Conservation (phyloP, 2,329 filamentous ascomycete species). For the Magnaporthiopsis incrustans region DNA sequence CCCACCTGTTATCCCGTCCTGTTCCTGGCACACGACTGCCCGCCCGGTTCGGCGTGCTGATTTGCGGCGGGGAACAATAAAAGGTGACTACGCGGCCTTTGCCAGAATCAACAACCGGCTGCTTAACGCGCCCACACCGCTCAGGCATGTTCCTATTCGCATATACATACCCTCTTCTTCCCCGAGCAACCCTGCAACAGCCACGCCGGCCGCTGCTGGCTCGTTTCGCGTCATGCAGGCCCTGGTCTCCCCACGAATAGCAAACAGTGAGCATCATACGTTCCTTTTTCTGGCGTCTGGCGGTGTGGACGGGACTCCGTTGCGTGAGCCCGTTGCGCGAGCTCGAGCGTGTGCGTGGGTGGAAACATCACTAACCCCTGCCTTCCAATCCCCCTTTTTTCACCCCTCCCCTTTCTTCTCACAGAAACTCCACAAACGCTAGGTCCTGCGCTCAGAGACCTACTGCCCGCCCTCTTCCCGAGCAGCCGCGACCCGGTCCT, state of each 20-base stretch:
- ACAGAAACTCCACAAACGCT: conserved; percentile 41
- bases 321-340: too few relatives aligned
- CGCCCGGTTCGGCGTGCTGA: background rate
- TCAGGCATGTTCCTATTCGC: conserved; percentile 79
- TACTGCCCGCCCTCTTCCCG: conserved; percentile 79
- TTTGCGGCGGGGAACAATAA: background rate
- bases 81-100: conserved; percentile 67
- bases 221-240: conserved; percentile 69
- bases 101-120: conserved; percentile 67
- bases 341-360: background rate
- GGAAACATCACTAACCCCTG: background rate
- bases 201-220: conserved; percentile 24
- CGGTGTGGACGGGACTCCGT: background rate
- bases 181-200: conserved; percentile 24
- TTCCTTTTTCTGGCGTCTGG: conserved; percentile 4
- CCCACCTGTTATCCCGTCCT: too few relatives aligned
- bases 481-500: conserved; percentile 77
- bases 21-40: background rate
- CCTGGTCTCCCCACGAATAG: conserved; percentile 47
- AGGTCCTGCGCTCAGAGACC: conserved; percentile 65
- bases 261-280: conserved; percentile 23
- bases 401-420: too few relatives aligned
- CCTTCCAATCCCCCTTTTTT: background rate
- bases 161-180: conserved; percentile 72
- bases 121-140: conserved; percentile 63